phyloP scores from a whole-genome alignment of 257 asterid genomes.

The Solanum peruvianum region DNA sequence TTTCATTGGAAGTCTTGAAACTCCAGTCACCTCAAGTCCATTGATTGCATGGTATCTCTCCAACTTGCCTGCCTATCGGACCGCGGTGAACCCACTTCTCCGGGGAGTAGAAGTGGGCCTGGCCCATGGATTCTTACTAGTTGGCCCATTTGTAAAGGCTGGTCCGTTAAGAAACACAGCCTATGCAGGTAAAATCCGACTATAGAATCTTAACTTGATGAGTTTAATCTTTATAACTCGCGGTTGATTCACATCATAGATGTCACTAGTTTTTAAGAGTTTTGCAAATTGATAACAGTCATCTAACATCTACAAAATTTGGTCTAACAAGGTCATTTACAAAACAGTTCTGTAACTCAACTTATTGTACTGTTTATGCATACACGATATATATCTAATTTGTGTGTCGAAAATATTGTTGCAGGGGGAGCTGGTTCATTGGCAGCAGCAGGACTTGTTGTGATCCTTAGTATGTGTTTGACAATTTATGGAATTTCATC shows the following conservation, averaged over 20 bases:
- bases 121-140: constrained; percentile 83
- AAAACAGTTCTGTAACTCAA: not conserved
- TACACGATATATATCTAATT: not conserved
- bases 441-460: constrained; percentile 79
- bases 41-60: constrained; percentile 92
- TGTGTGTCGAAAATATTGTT: not conserved
- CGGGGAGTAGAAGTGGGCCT: constrained; percentile 73
- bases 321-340: not conserved
- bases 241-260: not conserved
- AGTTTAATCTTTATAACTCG: not conserved
- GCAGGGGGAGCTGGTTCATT: constrained; percentile 61
- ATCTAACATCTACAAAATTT: not conserved
- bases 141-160: constrained; percentile 71
- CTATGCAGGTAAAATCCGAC: constrained; percentile 1
- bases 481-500: constrained; percentile 74
- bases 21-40: constrained; percentile 95
- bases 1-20: constrained; percentile 90
- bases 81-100: constrained; percentile 71
- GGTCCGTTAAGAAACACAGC: constrained; percentile 77
- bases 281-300: not conserved
- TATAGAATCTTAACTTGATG: not conserved
- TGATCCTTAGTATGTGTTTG: constrained; percentile 56
- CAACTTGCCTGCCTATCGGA: constrained; percentile 78
- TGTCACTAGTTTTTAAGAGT: not conserved
- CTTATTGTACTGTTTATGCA: too few species aligned